Evolutionary conservation across 176 grass and related monocot genomes (phyloP), one percentile per base, ranked within the genome.

Genomic region (Chrysopogon serrulatus): DNA sequence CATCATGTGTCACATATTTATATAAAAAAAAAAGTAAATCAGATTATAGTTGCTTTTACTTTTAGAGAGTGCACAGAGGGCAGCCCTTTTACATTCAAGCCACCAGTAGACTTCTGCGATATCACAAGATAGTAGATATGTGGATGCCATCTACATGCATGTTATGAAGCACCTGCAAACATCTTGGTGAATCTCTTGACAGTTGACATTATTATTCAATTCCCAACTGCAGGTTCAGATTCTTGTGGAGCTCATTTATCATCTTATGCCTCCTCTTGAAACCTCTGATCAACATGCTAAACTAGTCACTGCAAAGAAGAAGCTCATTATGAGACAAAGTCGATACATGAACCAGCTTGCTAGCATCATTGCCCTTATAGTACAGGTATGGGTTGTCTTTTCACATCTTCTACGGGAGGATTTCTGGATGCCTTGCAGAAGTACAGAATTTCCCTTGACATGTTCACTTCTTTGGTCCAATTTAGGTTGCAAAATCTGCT

Each of bases 401-500:
- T 53, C 67, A 24, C 70, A 74, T 53, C 37, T 35, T 23, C 19
- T 53, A 63, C 9, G 6, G 48, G 76, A 81, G 53, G 15, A 80
- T 11, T 23, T 56, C 10, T 57, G 9, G 8, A 17, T 84, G 72
- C 17, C 39, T n/a, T n/a, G 11, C 39, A 34, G 54, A 61, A 23
- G 19, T 62, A 30, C 59, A 15, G 26, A 62, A 16, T 42, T 39
- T 84, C 35, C 39, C 23, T 85, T 85, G 19, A 81, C 36, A 16
- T 66, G 30, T 30, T n/a, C 62, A 76, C 75, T 79, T 57, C 28
- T 74, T 8, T 69, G 67, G 17, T 48, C 32, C 34, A 85, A 79
- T 49, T 3, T 82, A 94, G 92, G 60, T 91, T 75, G 84, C 83
- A 60, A 87, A 87, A 77, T 89, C 60, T 87, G 72, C 61, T 43